phyloP scores from a whole-genome alignment of 306 rosid species.

The Dicorynia guianensis region DNA sequence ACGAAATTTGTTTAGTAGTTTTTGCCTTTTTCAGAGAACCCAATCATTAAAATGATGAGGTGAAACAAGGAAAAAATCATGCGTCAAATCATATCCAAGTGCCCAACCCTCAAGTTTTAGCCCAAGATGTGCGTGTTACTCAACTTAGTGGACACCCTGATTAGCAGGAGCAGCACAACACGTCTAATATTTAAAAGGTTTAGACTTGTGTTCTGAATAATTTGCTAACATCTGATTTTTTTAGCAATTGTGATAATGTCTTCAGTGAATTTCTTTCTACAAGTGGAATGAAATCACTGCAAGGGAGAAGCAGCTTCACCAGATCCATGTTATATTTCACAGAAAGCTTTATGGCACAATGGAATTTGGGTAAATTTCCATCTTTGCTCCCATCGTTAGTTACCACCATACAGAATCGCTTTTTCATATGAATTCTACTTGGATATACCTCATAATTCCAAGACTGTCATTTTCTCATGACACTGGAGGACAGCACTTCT shows the following conservation, averaged over 20 bases:
- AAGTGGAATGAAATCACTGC: neutral
- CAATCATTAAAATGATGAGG: neutral
- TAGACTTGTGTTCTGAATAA: too few species aligned
- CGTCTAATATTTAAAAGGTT: neutral
- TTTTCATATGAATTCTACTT: neutral
- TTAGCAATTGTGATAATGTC: neutral
- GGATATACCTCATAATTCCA: neutral
- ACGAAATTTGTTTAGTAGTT: too few species aligned
- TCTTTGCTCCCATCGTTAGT: neutral
- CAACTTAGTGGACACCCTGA: conserved; percentile 1
- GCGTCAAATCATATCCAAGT: neutral
- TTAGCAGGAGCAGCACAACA: neutral
- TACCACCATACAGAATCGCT: neutral
- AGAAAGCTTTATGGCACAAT: neutral
- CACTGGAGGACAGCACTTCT: neutral
- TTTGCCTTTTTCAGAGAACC: too few species aligned
- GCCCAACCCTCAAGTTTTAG: neutral
- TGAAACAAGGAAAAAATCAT: neutral
- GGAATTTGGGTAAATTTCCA: neutral
- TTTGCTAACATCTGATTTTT: neutral
- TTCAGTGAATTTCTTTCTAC: neutral
- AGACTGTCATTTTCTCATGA: neutral
- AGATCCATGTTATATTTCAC: neutral
- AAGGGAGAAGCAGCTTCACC: neutral
- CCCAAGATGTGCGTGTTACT: neutral